Conservation (phyloP, 805 yeast species). For the Tetrapisispora iriomotensis region DNA sequence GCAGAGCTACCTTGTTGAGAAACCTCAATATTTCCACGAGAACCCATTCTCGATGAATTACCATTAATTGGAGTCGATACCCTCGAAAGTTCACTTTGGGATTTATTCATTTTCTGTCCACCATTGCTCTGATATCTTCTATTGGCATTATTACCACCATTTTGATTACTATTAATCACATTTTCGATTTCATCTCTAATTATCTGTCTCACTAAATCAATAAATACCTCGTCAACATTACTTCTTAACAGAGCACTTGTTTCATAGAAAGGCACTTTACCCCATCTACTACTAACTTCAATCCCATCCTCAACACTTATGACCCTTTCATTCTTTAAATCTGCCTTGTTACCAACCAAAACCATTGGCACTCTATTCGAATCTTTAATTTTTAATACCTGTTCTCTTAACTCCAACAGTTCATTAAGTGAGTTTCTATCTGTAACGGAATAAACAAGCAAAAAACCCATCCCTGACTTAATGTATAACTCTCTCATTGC, state of each 20-base stretch:
- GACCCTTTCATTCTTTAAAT: slow-evolving; percentile 64
- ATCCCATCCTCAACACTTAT: slow-evolving; percentile 75
- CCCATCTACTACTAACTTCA: slow-evolving; percentile 76
- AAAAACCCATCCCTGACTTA: slow-evolving; percentile 82
- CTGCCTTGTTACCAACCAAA: slow-evolving; percentile 85
- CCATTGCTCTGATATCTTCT: slow-evolving; percentile 8
- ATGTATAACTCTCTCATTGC: slow-evolving; percentile 89
- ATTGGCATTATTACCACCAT: slow-evolving; percentile 4
- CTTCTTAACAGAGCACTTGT: slow-evolving; percentile 86
- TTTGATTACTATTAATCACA: slow-evolving; percentile 6
- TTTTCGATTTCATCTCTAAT: slow-evolving; percentile 32
- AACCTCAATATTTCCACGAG: slow-evolving; percentile 2
- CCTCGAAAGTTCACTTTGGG: background rate
- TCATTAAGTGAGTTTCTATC: slow-evolving; percentile 70
- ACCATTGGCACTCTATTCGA: slow-evolving; percentile 73
- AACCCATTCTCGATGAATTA: slow-evolving; percentile 1
- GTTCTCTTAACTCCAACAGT: slow-evolving; percentile 68
- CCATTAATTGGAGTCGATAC: background rate
- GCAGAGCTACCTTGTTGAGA: background rate
- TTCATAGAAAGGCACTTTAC: slow-evolving; percentile 83
- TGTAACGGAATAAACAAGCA: slow-evolving; percentile 78
- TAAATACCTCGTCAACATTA: slow-evolving; percentile 84
- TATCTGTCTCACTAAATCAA: slow-evolving; percentile 81
- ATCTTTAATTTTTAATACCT: slow-evolving; percentile 76
- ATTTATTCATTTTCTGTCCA: slow-evolving; percentile 1